phyloP scores from a whole-genome alignment of 495 filamentous ascomycete genomes.

The Saxispiralis lemnorum region DNA sequence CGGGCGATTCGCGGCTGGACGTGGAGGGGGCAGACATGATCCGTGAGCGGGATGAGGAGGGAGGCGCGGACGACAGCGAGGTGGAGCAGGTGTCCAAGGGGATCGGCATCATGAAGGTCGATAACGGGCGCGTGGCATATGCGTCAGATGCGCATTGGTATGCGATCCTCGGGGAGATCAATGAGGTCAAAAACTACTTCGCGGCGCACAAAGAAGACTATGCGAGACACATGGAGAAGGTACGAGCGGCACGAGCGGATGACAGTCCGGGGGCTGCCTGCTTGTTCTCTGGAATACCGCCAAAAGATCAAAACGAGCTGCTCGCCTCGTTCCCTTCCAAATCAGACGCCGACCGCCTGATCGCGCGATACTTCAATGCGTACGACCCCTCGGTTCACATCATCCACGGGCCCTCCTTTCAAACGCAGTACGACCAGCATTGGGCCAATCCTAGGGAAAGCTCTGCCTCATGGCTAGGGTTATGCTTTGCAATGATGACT shows the following conservation, averaged over 20 bases:
- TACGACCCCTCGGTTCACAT: constrained; percentile 64
- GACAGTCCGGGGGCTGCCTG: constrained; percentile 34
- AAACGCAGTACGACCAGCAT: constrained; percentile 66
- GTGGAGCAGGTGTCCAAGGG: constrained; percentile 83
- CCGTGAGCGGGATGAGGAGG: constrained; percentile 27
- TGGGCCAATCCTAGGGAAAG: constrained; percentile 73
- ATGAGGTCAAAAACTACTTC: constrained; percentile 88
- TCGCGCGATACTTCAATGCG: constrained; percentile 53
- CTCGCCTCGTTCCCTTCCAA: constrained; percentile 63
- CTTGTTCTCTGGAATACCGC: constrained; percentile 52
- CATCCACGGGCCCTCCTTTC: constrained; percentile 73
- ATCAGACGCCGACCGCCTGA: constrained; percentile 62
- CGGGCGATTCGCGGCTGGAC: constrained; percentile 28
- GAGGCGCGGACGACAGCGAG: constrained; percentile 51
- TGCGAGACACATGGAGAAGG: constrained; percentile 42
- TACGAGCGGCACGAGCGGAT: constrained; percentile 43
- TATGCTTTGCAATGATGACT: constrained; percentile 75
- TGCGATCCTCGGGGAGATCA: constrained; percentile 72
- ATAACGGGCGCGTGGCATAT: constrained; percentile 70
- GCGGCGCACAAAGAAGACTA: constrained; percentile 48
- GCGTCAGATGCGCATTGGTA: constrained; percentile 91
- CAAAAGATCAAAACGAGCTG: constrained; percentile 55
- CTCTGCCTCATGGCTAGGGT: constrained; percentile 71
- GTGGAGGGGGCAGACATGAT: constrained; percentile 42
- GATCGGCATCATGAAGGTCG: constrained; percentile 82